Evolutionary conservation across 441 rosid genomes (phyloP).

Genomic region (Euphorbia schlechtendalii): DNA sequence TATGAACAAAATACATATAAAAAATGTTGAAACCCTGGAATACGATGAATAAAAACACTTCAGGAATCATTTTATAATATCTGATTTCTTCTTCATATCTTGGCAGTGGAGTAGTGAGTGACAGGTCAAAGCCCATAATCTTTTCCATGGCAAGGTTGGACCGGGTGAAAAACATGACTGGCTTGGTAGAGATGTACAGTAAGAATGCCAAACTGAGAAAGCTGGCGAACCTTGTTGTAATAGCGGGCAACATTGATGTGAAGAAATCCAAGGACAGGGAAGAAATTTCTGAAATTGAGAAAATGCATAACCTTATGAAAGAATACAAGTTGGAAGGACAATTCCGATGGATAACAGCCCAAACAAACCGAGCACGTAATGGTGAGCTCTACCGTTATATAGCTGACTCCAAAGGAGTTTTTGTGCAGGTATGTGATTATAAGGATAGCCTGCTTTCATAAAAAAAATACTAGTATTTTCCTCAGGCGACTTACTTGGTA

Average conservation of each 20-base stretch:
- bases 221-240: slow-evolving; percentile 72
- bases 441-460: not conserved
- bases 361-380: slow-evolving; percentile 89
- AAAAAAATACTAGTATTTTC: not conserved
- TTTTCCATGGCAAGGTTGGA: slow-evolving; percentile 98
- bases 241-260: slow-evolving; percentile 80
- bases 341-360: slow-evolving; percentile 78
- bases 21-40: not conserved
- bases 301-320: slow-evolving; percentile 64
- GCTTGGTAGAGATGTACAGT: slow-evolving; percentile 74
- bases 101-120: slow-evolving; percentile 67
- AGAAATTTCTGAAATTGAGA: slow-evolving; percentile 78
- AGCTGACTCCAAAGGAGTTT: slow-evolving; percentile 76
- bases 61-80: not conserved
- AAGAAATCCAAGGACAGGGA: slow-evolving; percentile 78
- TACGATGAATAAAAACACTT: not conserved
- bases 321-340: slow-evolving; percentile 64
- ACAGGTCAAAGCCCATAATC: slow-evolving; percentile 69
- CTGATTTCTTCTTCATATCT: slow-evolving; percentile 7
- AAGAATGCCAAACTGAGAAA: slow-evolving; percentile 69
- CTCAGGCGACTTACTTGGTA: slow-evolving; percentile 1
- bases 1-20: not conserved
- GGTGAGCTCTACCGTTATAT: slow-evolving; percentile 93
- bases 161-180: slow-evolving; percentile 75
- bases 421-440: slow-evolving; percentile 59